Evolutionary conservation across 1,284 basidiomycete genomes (phyloP).

Genomic region (Trichosporon faecale): DNA sequence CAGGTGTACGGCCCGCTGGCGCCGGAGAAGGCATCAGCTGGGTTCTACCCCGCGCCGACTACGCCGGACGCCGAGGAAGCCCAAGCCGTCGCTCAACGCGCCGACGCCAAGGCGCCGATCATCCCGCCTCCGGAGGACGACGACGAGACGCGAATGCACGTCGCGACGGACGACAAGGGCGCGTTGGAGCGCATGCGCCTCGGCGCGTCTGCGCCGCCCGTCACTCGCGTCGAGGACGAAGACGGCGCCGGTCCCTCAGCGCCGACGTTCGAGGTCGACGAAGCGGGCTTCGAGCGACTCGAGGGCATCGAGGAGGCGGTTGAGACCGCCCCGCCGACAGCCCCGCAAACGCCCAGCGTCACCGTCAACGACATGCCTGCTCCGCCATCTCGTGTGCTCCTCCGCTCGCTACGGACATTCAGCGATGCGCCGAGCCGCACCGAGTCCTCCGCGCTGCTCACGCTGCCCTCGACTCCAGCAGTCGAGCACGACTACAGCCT

Average conservation of each 20-base stretch:
- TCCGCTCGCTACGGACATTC: slow-evolving; percentile 22
- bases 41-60: slow-evolving; percentile 51
- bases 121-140: slow-evolving; percentile 14
- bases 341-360: not conserved
- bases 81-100: slow-evolving; percentile 38
- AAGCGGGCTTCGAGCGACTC: slow-evolving; percentile 43
- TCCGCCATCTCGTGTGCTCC: slow-evolving; percentile 21
- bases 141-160: slow-evolving; percentile 32
- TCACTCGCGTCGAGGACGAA: slow-evolving; percentile 19
- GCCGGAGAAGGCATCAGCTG: slow-evolving; percentile 44
- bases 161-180: slow-evolving; percentile 52
- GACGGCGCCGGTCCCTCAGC: slow-evolving; percentile 30
- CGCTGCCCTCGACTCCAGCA: not conserved
- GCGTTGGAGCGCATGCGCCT: slow-evolving; percentile 45
- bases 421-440: slow-evolving; percentile 8
- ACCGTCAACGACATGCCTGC: slow-evolving; percentile 22
- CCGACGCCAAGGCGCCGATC: slow-evolving; percentile 41
- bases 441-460: not conserved
- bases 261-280: slow-evolving; percentile 47
- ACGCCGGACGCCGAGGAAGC: slow-evolving; percentile 48
- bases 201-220: slow-evolving; percentile 43
- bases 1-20: slow-evolving; percentile 9
- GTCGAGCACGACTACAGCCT: not conserved
- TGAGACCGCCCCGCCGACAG: not conserved
- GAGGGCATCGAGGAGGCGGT: slow-evolving; percentile 5